Evolutionary conservation across 495 filamentous ascomycete species (phyloP), one percentile per base, ranked within the genome.

Genomic region (Talaromyces liani): DNA sequence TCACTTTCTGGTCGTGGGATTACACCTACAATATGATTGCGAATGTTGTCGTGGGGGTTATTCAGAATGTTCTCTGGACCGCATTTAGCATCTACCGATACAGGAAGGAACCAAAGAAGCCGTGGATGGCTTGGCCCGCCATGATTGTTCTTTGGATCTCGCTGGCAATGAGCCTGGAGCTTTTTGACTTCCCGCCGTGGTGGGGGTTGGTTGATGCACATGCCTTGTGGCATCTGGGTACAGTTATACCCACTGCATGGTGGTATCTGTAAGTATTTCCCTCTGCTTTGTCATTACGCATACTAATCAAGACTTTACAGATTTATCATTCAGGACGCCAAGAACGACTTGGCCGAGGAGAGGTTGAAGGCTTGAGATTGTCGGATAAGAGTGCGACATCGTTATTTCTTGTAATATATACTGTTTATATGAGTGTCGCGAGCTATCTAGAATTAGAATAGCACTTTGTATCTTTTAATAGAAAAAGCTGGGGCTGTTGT

Each of bases 1-100:
- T 98, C 55, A 90, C 84, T 68, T 84, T 91, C 65, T 88, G 90
- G 83, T 80, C 80, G 29, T 98, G 94, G 91, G 89, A 97, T 71
- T 98, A 98, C 70, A 87, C 87, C 2, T 98, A 98, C 77, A 98
- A 98, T 68, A 98, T 98, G 93, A 84, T 86, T 2, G 95, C 92
- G 18, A 98, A 97, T 68, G 90, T 98, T 27, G 86, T 84, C 12
- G 82, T 90, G 25, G 94, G 94, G 0, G 80, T 90, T 56, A 71
- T 95, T 29, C 88, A 90, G 71, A 97, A 98, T 65, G 51, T 86
- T 5, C 70, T 98, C 61, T 98, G 94, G 94, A 91, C 83, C 14
- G 86, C 81, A 66, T 97, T 95, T 74, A 93, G 90, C 67, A 85
- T 89, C 63, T 74, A 72, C 68, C 84, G 87, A 58, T 98, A 94